Evolutionary conservation across 257 asterid genomes (phyloP), one percentile per base, ranked within the genome.

Genomic region (Misopates orontium): DNA sequence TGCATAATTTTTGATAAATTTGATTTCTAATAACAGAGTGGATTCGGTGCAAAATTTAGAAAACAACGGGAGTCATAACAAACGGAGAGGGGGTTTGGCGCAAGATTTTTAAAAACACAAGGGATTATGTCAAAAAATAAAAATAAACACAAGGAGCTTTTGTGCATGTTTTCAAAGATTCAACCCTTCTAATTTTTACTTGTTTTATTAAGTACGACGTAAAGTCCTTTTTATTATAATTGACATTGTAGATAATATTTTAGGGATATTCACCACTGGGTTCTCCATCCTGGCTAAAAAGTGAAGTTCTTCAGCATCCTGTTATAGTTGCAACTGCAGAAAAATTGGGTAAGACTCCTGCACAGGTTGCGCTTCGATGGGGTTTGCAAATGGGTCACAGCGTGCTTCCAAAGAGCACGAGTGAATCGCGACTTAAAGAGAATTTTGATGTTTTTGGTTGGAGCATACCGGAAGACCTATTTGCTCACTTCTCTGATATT

Each of bases 201-300:
- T 13, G 18, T 15, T n/a, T 5, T 36, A 45, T 45, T 45, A n/a
- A n/a, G n/a, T n/a, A n/a, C n/a, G n/a, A n/a, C n/a, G n/a, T n/a
- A n/a, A n/a, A n/a, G n/a, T n/a, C n/a, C n/a, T n/a, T n/a, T n/a
- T n/a, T n/a, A n/a, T n/a, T n/a, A n/a, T n/a, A n/a, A n/a, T n/a
- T n/a, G n/a, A n/a, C n/a, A n/a, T n/a, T n/a, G 4, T 45, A 16
- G 8, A 45, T 13, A 4, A 31, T 63, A 22, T 10, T 25, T 56
- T 48, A 88, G 96, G 98, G 84, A 40, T 91, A 79, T 72, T 91
- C 96, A 16, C 98, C 98, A 6, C 71, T 91, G 67, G 96, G 97
- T 68, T 86, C 94, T 22, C 95, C 96, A n/a, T 62, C 84, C 24
- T 83, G 88, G 90, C 56, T 83, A 23, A 83, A 83, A 69, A 69